Conservation (phyloP, 257 asterid species). For the Plectranthus barbatus region DNA sequence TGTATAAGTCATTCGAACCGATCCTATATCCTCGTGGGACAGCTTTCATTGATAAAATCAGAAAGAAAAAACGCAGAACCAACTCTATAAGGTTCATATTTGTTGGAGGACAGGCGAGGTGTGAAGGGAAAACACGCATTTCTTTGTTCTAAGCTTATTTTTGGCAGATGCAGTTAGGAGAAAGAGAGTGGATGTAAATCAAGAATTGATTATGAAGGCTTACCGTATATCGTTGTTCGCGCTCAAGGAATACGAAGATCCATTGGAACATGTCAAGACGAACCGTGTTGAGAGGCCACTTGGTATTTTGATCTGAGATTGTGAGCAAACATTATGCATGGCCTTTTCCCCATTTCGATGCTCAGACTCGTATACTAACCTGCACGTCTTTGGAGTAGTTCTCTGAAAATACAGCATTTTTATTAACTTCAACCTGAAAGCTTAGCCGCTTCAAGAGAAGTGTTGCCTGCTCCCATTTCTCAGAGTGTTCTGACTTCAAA, state of each 20-base stretch:
- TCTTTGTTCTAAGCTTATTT: no score
- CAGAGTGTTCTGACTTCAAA: neutral
- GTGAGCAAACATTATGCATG: neutral
- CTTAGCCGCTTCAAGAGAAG: constrained; percentile 49
- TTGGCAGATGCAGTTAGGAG: no score
- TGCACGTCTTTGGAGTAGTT: constrained; percentile 58
- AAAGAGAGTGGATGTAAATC: no score
- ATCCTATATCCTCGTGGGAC: no score
- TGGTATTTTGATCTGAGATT: constrained; percentile 75
- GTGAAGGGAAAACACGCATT: no score
- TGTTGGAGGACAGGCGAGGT: no score
- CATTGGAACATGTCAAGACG: constrained; percentile 64
- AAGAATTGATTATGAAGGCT: neutral
- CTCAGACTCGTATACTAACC: constrained; percentile 23
- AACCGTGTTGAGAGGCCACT: constrained; percentile 70
- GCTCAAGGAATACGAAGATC: constrained; percentile 73
- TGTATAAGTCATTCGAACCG: no score
- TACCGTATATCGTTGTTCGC: constrained; percentile 73
- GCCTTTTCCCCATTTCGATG: neutral
- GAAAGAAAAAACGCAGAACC: no score
- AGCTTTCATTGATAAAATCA: no score
- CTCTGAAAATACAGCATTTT: constrained; percentile 51
- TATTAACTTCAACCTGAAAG: constrained; percentile 64
- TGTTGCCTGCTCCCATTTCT: constrained; percentile 58
- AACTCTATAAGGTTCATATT: no score